Percentiles rank a stretch among this genome's conserved stretches.
Evolutionary conservation across 306 rosid species (phyloP).

Genomic region (Abrus pulchellus): DNA sequence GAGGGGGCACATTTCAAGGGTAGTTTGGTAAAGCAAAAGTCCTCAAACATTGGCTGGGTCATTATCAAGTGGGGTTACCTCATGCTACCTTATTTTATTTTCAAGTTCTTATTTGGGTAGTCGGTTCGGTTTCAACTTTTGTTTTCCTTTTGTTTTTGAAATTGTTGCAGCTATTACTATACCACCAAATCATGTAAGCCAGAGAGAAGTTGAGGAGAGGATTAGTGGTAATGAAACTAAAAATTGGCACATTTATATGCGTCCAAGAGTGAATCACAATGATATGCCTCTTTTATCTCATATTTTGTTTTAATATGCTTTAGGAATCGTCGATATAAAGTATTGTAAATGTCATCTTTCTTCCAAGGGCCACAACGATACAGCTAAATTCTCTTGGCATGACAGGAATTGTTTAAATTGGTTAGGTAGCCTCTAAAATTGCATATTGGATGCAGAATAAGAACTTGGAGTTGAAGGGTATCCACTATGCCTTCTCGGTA

Average conservation of each 20-base stretch:
- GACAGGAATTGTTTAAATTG: slow-evolving; percentile 44
- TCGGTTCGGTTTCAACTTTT: background rate
- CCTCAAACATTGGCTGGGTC: slow-evolving; percentile 32
- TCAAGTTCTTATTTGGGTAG: slow-evolving; percentile 21
- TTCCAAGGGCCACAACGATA: slow-evolving; percentile 53
- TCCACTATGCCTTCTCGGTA: slow-evolving; percentile 34
- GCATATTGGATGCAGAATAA: slow-evolving; percentile 30
- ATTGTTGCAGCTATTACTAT: background rate
- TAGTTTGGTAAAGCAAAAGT: slow-evolving; percentile 8
- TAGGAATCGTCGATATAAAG: slow-evolving; percentile 29
- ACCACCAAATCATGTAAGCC: slow-evolving; percentile 15
- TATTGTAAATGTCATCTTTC: slow-evolving; percentile 47
- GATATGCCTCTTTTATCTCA: slow-evolving; percentile 28
- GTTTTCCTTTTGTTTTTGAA: background rate
- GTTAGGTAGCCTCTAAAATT: slow-evolving; percentile 48
- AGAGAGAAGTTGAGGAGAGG: slow-evolving; percentile 24
- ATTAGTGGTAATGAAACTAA: slow-evolving; percentile 47
- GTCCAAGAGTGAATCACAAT: slow-evolving; percentile 36
- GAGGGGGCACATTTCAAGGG: slow-evolving; percentile 31
- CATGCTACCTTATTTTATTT: slow-evolving; percentile 8
- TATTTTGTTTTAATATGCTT: slow-evolving; percentile 17
- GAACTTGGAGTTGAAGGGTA: slow-evolving; percentile 39
- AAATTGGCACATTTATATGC: slow-evolving; percentile 47
- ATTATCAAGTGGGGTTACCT: slow-evolving; percentile 35
- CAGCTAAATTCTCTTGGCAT: slow-evolving; percentile 54